Evolutionary conservation across 1,284 basidiomycete species (phyloP).

Genomic region (Clitocybe nebularis): DNA sequence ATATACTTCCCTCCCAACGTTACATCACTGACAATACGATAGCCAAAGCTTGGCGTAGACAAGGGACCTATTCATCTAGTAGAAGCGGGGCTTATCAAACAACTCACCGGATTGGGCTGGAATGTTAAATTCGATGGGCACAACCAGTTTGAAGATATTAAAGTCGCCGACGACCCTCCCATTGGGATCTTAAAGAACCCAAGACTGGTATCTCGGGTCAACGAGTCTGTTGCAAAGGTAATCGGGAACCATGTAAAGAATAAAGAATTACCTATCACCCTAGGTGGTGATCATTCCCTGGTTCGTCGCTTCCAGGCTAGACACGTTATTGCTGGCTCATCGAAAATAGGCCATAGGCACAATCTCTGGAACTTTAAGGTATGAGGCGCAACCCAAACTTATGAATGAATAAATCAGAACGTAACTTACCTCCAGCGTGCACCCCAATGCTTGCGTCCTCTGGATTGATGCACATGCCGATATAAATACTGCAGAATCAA

Average conservation of each 20-base stretch:
- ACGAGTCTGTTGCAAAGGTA: conserved; percentile 71
- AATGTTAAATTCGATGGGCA: conserved; percentile 85
- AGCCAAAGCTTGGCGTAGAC: conserved; percentile 82
- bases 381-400: conserved; percentile 73
- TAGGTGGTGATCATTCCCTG: conserved; percentile 94
- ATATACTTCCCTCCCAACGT: background rate
- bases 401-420: conserved; percentile 21
- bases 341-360: conserved; percentile 83
- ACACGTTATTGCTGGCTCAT: too few species aligned
- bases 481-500: conserved; percentile 89
- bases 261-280: conserved; percentile 83
- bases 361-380: conserved; percentile 78
- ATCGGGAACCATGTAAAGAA: conserved; percentile 74
- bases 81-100: conserved; percentile 75
- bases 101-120: conserved; percentile 84
- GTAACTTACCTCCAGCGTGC: conserved; percentile 39
- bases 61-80: conserved; percentile 85
- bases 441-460: conserved; percentile 78
- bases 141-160: conserved; percentile 83
- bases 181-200: conserved; percentile 90
- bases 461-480: conserved; percentile 96
- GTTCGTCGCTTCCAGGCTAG: too few species aligned
- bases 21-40: conserved; percentile 4
- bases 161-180: conserved; percentile 64
- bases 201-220: conserved; percentile 78